Percentiles rank a stretch among this genome's conserved stretches.
These are phyloP conservation scores for Trichomonas tenax DNA, from an alignment of 208 protist genomes.

Conservation along the genomic window DNA sequence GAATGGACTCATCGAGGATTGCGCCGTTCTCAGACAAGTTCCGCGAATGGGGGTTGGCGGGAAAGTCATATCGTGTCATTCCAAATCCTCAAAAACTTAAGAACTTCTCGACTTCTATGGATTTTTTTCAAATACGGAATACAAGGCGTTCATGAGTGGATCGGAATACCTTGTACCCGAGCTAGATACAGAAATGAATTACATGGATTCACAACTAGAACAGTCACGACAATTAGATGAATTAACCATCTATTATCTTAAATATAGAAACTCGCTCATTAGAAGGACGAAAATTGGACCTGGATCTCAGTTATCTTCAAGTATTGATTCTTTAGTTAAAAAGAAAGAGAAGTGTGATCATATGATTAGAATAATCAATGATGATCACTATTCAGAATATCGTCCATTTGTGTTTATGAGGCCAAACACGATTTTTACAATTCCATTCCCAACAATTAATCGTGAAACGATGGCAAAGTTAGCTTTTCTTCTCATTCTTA, in stretches of 20 bases:
- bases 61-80: neutral
- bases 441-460: neutral
- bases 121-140: neutral
- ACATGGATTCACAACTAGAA: neutral
- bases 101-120: neutral
- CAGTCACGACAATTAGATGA: neutral
- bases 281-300: neutral
- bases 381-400: neutral
- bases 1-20: neutral
- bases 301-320: neutral
- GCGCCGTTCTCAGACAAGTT: neutral
- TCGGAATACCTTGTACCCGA: neutral
- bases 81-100: neutral
- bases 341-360: neutral
- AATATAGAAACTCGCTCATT: neutral
- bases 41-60: neutral
- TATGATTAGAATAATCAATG: neutral
- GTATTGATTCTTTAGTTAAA: neutral
- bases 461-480: neutral
- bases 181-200: neutral
- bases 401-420: neutral
- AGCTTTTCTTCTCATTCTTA: neutral
- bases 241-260: neutral
- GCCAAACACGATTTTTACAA: neutral
- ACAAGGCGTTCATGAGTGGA: neutral